Percentiles rank a stretch among this genome's conserved stretches.
Conservation (phyloP, 306 rosid genomes). For the Myrica gale region DNA sequence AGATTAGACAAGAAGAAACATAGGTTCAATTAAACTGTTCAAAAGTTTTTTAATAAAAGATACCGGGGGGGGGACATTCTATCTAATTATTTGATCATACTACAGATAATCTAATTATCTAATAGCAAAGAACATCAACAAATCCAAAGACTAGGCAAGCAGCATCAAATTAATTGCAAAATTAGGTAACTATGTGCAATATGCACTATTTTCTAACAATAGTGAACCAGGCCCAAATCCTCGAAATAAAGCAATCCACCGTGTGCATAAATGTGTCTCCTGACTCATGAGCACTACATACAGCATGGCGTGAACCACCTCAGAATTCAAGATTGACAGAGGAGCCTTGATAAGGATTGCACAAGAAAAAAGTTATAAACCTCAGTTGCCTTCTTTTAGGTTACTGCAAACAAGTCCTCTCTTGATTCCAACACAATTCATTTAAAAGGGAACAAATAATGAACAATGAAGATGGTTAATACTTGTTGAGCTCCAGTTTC, state of each 20-base stretch:
- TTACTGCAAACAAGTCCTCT: slow-evolving; percentile 9
- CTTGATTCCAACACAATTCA: slow-evolving; percentile 1
- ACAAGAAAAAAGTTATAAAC: slow-evolving; percentile 15
- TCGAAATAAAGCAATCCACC: neutral
- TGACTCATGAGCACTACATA: neutral
- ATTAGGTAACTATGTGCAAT: no score
- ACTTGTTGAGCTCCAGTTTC: slow-evolving; percentile 99
- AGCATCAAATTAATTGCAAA: no score
- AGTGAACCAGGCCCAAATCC: neutral
- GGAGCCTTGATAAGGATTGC: slow-evolving; percentile 6
- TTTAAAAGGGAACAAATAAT: slow-evolving; percentile 18
- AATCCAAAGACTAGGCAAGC: no score
- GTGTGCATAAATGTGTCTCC: neutral
- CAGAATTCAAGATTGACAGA: slow-evolving; percentile 12
- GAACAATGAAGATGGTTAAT: slow-evolving; percentile 16
- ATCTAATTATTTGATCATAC: no score
- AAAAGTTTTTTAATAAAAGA: no score
- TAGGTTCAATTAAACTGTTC: no score
- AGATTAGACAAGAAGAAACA: no score
- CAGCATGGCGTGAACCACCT: neutral
- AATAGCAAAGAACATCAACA: no score
- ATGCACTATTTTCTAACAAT: neutral
- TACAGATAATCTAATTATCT: no score
- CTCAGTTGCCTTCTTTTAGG: neutral
- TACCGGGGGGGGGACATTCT: no score